Evolutionary conservation across 202 grass and related monocot species (phyloP).

Genomic region (Panicum hallii): DNA sequence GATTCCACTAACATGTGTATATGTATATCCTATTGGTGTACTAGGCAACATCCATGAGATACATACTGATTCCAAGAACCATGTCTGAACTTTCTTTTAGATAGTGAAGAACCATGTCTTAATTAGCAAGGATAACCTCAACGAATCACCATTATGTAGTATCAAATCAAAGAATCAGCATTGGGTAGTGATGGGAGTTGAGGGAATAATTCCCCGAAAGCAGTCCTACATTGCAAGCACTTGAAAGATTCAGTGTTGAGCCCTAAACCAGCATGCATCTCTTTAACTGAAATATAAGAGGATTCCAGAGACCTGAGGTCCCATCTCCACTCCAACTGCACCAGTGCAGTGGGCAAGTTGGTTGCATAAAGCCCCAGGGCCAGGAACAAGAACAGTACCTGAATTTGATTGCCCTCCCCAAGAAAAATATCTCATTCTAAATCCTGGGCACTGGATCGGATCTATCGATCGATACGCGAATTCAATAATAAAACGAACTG

Average conservation of each 20-base stretch:
- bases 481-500: not conserved
- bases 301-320: conserved; percentile 37
- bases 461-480: not conserved
- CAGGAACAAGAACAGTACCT: conserved; percentile 48
- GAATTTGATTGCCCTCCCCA: conserved; percentile 38
- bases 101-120: conserved; percentile 39
- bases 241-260: conserved; percentile 60
- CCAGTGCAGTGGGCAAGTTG: conserved; percentile 48
- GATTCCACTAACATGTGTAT: conserved; percentile 26
- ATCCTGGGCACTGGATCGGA: conserved; percentile 24
- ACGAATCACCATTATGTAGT: conserved; percentile 31
- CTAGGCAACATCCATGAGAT: conserved; percentile 37
- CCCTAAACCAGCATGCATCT: conserved; percentile 52
- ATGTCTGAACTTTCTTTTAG: conserved; percentile 22
- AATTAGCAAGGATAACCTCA: conserved; percentile 38
- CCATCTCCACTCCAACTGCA: conserved; percentile 44
- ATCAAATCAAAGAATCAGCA: conserved; percentile 35
- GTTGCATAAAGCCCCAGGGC: conserved; percentile 27
- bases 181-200: conserved; percentile 38
- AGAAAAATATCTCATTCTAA: conserved; percentile 24
- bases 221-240: conserved; percentile 55
- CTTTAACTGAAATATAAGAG: conserved; percentile 42
- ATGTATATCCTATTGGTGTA: conserved; percentile 45
- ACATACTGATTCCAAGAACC: conserved; percentile 47
- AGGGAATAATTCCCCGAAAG: conserved; percentile 55